phyloP scores from a whole-genome alignment of 2,329 filamentous ascomycete species.

The Hyphodiscus sp. region DNA sequence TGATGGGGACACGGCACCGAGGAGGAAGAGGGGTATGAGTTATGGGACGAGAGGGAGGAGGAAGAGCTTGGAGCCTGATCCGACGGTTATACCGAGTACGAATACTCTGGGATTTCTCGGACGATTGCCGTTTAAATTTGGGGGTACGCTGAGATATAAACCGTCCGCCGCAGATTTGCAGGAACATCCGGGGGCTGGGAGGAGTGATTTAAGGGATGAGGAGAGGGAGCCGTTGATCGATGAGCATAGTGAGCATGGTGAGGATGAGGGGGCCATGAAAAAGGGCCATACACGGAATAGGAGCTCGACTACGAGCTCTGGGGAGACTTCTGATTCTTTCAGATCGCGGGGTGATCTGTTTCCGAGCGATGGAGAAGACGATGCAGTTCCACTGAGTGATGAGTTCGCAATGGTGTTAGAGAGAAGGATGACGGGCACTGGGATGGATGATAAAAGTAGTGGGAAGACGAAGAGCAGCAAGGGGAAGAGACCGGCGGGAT shows the following conservation, averaged over 20 bases:
- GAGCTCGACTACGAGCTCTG: conserved; percentile 73
- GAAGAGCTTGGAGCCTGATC: conserved; percentile 57
- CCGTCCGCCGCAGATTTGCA: conserved; percentile 86
- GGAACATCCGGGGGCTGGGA: conserved; percentile 64
- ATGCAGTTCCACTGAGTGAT: conserved; percentile 87
- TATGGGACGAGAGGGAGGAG: conserved; percentile 66
- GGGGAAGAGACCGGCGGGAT: conserved; percentile 41
- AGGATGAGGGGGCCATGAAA: conserved; percentile 13
- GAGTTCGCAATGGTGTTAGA: conserved; percentile 83
- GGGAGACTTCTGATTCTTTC: conserved; percentile 76
- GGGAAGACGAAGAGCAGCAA: conserved; percentile 56
- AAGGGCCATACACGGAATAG: conserved; percentile 47
- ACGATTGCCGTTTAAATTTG: conserved; percentile 77
- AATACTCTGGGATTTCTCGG: conserved; percentile 81
- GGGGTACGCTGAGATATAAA: conserved; percentile 76
- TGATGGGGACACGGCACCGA: conserved; percentile 56
- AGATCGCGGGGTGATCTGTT: conserved; percentile 87
- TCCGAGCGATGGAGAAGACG: conserved; percentile 78
- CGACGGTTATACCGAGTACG: conserved; percentile 84
- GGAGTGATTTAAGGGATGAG: conserved; percentile 30
- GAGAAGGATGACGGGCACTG: conserved; percentile 52
- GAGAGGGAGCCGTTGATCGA: conserved; percentile 68
- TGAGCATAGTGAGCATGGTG: conserved; percentile 33
- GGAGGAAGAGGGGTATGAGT: conserved; percentile 76
- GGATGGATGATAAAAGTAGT: conserved; percentile 64